A percentile compares a stretch with the other conserved stretches of the same genome.
Evolutionary conservation across 305 asterid species (phyloP).

Genomic region (Solanum hybrid): DNA sequence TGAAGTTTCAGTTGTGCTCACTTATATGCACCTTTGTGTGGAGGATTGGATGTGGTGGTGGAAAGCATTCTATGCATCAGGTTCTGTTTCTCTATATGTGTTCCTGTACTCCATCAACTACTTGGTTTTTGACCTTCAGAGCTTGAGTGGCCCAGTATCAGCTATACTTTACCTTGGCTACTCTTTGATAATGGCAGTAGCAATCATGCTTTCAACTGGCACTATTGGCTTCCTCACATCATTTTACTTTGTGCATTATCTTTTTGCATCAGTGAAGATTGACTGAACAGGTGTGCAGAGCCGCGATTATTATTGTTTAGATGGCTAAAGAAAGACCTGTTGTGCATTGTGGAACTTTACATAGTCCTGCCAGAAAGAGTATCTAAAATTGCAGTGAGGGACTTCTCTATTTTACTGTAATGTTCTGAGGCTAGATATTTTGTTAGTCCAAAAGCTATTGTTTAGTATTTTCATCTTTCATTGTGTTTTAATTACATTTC

Average conservation of each 20-base stretch:
- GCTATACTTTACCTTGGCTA: slow-evolving; percentile 65
- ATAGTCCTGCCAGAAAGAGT: not conserved
- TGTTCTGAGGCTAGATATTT: slow-evolving; percentile 10
- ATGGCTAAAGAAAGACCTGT: slow-evolving; percentile 8
- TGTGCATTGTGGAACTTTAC: slow-evolving; percentile 8
- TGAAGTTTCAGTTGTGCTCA: slow-evolving; percentile 70
- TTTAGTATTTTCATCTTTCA: slow-evolving; percentile 15
- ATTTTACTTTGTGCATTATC: slow-evolving; percentile 64
- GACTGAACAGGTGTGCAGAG: slow-evolving; percentile 28
- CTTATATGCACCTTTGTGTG: slow-evolving; percentile 78
- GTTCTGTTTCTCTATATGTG: slow-evolving; percentile 66
- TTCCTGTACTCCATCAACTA: slow-evolving; percentile 68
- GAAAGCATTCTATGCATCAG: slow-evolving; percentile 75
- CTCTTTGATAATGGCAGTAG: slow-evolving; percentile 65
- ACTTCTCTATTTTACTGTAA: slow-evolving; percentile 11
- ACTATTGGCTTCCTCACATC: slow-evolving; percentile 67
- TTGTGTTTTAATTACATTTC: not conserved
- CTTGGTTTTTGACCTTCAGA: slow-evolving; percentile 67
- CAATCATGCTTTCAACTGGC: slow-evolving; percentile 75
- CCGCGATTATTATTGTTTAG: not conserved
- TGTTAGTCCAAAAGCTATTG: slow-evolving; percentile 15
- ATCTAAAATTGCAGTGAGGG: slow-evolving; percentile 7
- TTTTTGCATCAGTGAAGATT: slow-evolving; percentile 74
- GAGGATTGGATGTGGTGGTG: slow-evolving; percentile 99
- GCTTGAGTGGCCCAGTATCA: slow-evolving; percentile 73